Evolutionary conservation across 371 early-diverging fungal genomes (phyloP).

Genomic region (Funneliformis caledonium): DNA sequence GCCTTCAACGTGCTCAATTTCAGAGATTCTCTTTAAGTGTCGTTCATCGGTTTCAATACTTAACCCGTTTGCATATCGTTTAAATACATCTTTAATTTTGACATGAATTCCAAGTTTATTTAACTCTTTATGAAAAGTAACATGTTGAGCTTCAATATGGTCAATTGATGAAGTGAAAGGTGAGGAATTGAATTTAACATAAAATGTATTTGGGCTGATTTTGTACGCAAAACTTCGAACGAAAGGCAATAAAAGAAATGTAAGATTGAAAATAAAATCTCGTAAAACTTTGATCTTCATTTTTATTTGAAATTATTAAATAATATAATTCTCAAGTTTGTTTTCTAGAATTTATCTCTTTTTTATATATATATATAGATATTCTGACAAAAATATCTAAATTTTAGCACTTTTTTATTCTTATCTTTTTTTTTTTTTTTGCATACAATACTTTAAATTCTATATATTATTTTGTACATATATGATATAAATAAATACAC

Average conservation of each 20-base stretch:
- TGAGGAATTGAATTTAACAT: background rate
- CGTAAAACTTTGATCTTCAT: no score
- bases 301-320: no score
- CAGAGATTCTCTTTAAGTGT: constrained; percentile 41
- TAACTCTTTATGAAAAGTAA: constrained; percentile 1
- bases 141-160: background rate
- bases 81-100: constrained; percentile 3
- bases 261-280: no score
- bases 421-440: no score
- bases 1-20: constrained; percentile 44
- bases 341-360: no score
- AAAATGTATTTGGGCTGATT: background rate
- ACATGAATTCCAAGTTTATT: background rate
- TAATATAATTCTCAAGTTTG: no score
- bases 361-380: no score
- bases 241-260: background rate
- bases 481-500: no score
- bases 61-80: background rate
- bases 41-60: background rate
- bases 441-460: no score
- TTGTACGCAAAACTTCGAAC: background rate
- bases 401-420: no score
- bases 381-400: no score
- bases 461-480: no score
- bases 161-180: background rate